Base-by-base conservation (phyloP, 208 protist genomes). In the Phytomonas sp. region DNA sequence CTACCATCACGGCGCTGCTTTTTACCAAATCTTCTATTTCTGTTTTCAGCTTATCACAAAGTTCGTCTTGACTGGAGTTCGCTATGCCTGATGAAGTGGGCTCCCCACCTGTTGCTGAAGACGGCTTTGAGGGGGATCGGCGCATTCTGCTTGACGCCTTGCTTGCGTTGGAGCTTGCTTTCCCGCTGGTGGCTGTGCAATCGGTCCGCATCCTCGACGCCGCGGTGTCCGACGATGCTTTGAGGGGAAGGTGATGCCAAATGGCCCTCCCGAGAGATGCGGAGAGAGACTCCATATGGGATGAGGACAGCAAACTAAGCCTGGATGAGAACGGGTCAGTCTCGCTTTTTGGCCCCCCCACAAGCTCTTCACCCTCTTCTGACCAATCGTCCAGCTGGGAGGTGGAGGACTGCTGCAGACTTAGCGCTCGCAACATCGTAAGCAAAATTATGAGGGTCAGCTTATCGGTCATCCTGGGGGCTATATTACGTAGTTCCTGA, bases 401-500 rank as follows among this genome's bases (percentile, higher is more conserved):
- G 9, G 40, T 20, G 40, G 13, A 51, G 7, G 40, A 1, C 1
- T 17, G 40, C 40, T 23, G 13, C 20, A 1, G 40, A 6, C 20
- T 51, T 51, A 81, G 61, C 20, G 30, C 66, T 40, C 76, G 66
- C 43, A 75, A 59, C 66, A 72, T 70, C 67, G 77, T 51, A 20
- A 73, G 26, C 43, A 30, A 53, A 31, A 36, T 26, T 51, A 62
- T 28, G 2, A 17, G 29, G 9, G 43, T 17, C 7, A 67, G 34
- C 40, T 53, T 26, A 4, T 59, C 67, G 17, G 28, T 0, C 15
- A 43, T 17, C 20, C 56, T 37, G 20, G 59, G 69, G 61, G 61
- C 65, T n/a, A 69, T 13, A 9, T 29, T 66, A 37, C 64, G 69
- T 30, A 81, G 59, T 66, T 87, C 75, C 40, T 77, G 70, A 66